Conservation (phyloP, 441 rosid genomes). For the Eruca vesicaria region DNA sequence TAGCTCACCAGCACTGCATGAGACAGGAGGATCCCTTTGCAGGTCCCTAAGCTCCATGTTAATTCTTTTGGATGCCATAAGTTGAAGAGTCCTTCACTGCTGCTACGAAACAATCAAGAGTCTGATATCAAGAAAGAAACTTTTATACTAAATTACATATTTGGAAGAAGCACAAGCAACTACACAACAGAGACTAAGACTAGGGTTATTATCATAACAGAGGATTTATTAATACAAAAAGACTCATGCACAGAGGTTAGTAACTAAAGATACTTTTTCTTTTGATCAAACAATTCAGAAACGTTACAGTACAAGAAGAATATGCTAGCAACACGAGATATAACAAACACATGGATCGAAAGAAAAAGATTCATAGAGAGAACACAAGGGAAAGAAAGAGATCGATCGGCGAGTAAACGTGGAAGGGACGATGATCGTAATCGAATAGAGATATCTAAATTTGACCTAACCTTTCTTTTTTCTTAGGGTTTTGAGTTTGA, state of each 20-base stretch:
- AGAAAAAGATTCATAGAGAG: not conserved
- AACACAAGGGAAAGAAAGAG: not conserved
- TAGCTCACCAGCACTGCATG: conserved; percentile 83
- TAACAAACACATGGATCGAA: conserved; percentile 10
- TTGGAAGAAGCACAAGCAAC: conserved; percentile 11
- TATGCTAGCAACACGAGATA: too few relatives aligned
- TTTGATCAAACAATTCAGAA: conserved; percentile 6
- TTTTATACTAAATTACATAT: not conserved
- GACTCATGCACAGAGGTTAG: not conserved
- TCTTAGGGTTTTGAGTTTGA: conserved; percentile 28
- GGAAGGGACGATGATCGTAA: not conserved
- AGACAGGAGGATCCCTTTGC: conserved; percentile 88
- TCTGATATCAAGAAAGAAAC: not conserved
- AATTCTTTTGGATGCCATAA: conserved; percentile 82
- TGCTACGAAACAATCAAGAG: not conserved
- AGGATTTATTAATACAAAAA: not conserved
- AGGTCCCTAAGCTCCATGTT: conserved; percentile 89
- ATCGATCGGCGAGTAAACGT: conserved; percentile 14
- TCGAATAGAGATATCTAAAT: conserved; percentile 1
- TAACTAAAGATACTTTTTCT: not conserved
- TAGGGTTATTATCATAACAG: not conserved
- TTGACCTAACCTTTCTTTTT: conserved; percentile 21
- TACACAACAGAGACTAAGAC: not conserved
- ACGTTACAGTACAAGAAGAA: not conserved
- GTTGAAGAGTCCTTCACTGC: conserved; percentile 24